Base-by-base conservation (phyloP, 768 basidiomycete species). In the Clitopilus passeckerianus region DNA sequence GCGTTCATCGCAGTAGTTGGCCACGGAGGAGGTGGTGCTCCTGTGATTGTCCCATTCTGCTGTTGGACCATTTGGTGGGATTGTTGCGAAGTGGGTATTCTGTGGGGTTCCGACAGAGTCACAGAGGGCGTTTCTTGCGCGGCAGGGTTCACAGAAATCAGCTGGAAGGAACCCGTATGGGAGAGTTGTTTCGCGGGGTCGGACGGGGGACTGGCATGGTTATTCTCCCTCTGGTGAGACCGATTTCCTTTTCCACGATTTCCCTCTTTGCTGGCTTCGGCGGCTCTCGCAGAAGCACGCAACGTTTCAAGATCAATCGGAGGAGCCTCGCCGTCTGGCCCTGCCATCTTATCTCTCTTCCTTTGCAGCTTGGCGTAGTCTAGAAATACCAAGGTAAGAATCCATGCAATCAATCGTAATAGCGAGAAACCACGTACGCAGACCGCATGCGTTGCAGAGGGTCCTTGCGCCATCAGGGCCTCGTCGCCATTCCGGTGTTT, bases 401-500 rank as follows among this genome's bases (percentile, higher is more conserved):
- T 20, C 56, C 24, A 9, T 50, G 46, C 46, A 2, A 50, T 23
- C 55, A 41, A 20, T 57, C 16, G 18, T 34, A 59, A 30, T 55
- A 30, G 59, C 34, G 60, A 44, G 58, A 54, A 56, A 61, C 34
- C 33, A 85, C 88, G 69, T 70, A 93, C 91, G 91, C 64, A 93
- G 73, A 33, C 91, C 91, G 72, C 91, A 93, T 44, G 91, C 91
- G 69, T 92, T 93, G 68, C 91, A 93, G 65, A 93, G 69, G 7
- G 91, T 93, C 67, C 91, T 75, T 23, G 91, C 90, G 4, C 91
- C 91, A 67, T 92, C 91, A 2, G 91, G 91, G 15, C 91, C 91
- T 23, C 90, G 82, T 57, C 91, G 74, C 91, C 91, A 93, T 70
- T 93, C 91, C n/a, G 91, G 91, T 4, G 91, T 93, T 69, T 93